These are phyloP conservation scores for Jimgerdemannia lactiflua DNA, from an alignment of 192 early-diverging fungal genomes.

Conservation along the genomic window DNA sequence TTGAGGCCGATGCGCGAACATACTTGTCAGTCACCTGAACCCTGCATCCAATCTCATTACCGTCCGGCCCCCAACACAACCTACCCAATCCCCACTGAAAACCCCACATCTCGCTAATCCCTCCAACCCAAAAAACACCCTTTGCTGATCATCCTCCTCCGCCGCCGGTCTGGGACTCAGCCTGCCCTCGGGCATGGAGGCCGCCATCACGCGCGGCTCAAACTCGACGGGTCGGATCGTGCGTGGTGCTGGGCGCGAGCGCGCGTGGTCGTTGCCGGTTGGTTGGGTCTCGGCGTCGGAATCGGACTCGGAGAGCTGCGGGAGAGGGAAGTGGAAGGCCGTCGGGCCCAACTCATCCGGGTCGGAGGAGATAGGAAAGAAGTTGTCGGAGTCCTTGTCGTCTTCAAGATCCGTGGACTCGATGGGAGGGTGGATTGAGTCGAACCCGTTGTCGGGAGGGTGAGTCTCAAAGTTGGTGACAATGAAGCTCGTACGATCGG, in stretches of 20 bases:
- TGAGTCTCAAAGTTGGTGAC: conserved; percentile 37
- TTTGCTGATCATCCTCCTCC: conserved; percentile 45
- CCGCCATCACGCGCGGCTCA: conserved; percentile 28
- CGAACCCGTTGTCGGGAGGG: not conserved
- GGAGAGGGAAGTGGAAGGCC: not conserved
- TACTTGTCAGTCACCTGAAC: no score
- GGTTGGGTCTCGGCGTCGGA: not conserved
- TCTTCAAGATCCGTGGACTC: not conserved
- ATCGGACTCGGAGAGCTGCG: not conserved
- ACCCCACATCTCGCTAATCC: conserved; percentile 46
- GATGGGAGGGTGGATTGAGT: not conserved
- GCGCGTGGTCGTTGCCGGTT: not conserved
- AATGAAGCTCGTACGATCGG: conserved; percentile 49
- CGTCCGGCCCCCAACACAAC: conserved; percentile 5
- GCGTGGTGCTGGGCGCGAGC: not conserved
- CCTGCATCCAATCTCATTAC: no score
- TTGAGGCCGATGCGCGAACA: no score
- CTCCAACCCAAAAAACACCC: conserved; percentile 49
- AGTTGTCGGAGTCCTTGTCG: not conserved
- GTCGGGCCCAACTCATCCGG: not conserved
- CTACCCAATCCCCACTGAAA: conserved; percentile 63
- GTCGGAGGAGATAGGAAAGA: not conserved
- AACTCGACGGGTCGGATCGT: conserved; percentile 8
- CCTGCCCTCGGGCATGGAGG: conserved; percentile 33
- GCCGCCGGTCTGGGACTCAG: conserved; percentile 43